A percentile compares a stretch with the other conserved stretches of the same genome.
These are phyloP conservation scores for Endogone sp. DNA, from an alignment of 192 early-diverging fungal species.

Conservation along the genomic window DNA sequence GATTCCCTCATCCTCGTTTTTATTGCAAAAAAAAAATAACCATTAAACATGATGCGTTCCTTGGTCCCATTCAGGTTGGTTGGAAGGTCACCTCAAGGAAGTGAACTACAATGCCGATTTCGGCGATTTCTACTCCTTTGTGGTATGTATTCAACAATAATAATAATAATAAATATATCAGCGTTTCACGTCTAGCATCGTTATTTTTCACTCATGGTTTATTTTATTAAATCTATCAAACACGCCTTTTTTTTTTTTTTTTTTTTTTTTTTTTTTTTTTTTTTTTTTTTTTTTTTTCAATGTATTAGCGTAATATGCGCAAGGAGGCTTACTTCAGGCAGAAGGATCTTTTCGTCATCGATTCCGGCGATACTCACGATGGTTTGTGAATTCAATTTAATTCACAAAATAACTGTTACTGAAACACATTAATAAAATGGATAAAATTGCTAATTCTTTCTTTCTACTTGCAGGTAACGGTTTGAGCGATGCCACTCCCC, in stretches of 20 bases:
- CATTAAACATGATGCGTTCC: too few relatives aligned
- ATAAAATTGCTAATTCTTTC: too few relatives aligned
- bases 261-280: too few relatives aligned
- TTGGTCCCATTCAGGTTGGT: constrained; percentile 18
- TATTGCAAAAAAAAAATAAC: too few relatives aligned
- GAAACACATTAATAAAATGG: too few relatives aligned
- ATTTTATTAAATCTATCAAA: too few relatives aligned
- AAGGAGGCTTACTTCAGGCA: constrained; percentile 31
- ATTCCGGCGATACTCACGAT: constrained; percentile 47
- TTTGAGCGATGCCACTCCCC: constrained; percentile 28
- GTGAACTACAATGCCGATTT: constrained; percentile 41
- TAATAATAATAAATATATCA: not conserved
- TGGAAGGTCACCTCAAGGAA: constrained; percentile 29
- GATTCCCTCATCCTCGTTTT: too few relatives aligned
- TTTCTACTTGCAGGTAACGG: constrained; percentile 33
- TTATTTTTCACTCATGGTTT: too few relatives aligned
- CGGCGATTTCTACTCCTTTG: constrained; percentile 51
- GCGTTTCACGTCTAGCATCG: too few relatives aligned
- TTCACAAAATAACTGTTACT: too few relatives aligned
- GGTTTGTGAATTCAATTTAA: constrained; percentile 24
- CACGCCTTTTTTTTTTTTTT: too few relatives aligned
- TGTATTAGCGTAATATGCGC: constrained; percentile 35
- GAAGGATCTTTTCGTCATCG: constrained; percentile 50
- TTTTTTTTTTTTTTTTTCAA: too few relatives aligned
- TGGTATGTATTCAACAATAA: constrained; percentile 15